Evolutionary conservation across 768 basidiomycete genomes (phyloP), one percentile per base, ranked within the genome.

Genomic region (Pleurotus giganteus): DNA sequence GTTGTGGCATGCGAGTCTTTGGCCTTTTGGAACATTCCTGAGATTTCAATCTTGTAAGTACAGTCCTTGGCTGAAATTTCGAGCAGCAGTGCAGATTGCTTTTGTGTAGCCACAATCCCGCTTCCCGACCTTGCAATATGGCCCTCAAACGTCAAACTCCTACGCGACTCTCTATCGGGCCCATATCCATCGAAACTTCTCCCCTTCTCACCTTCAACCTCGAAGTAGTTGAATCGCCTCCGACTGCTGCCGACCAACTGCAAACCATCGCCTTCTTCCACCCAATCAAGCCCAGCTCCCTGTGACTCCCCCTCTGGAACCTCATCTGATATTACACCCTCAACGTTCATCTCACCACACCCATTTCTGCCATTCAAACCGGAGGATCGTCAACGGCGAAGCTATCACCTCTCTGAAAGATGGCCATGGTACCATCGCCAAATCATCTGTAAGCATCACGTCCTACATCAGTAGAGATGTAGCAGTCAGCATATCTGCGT

Each of bases 241-340:
- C 89, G 2, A 91, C n/a, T n/a, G n/a, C 80, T 0, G 51, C 80
- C 0, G 87, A 90, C 66, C 89, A 91, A 61, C 66, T 91, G 32
- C 71, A 69, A 26, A 85, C 81, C 12, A 90, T 91, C 39, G 62
- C 88, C 12, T 80, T 81, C 3, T 90, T 86, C 63, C 67, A 87
- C 8, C 71, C 78, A 1, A 71, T 72, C 12, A 71, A 72, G 19
- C 62, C 58, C 13, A 43, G 54, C 15, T 39, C n/a, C n/a, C n/a
- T n/a, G n/a, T n/a, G n/a, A n/a, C n/a, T n/a, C 67, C 0, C 71
- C n/a, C n/a, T n/a, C n/a, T n/a, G n/a, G n/a, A n/a, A n/a, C n/a
- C n/a, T n/a, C n/a, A n/a, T n/a, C n/a, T n/a, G n/a, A n/a, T n/a
- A n/a, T n/a, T n/a, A n/a, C 77, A 0, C 66, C 74, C 0, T 66